Evolutionary conservation across 2,329 filamentous ascomycete species (phyloP).

Genomic region (Blastomyces parvus): DNA sequence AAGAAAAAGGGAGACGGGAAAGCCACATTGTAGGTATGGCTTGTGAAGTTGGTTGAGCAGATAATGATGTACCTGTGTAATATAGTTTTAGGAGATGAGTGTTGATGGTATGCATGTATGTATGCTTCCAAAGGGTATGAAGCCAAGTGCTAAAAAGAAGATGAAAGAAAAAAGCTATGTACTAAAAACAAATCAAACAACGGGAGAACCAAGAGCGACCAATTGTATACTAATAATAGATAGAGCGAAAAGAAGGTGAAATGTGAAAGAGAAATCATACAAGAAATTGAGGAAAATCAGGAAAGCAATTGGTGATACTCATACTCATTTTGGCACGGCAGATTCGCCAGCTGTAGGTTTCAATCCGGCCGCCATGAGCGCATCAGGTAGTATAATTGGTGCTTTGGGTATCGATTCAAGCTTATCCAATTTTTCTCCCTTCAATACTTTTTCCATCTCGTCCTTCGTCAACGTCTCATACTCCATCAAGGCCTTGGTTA

Average conservation of each 20-base stretch:
- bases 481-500: conserved; percentile 82
- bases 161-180: neutral
- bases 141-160: neutral
- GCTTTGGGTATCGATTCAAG: conserved; percentile 41
- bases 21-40: neutral
- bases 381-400: conserved; percentile 60
- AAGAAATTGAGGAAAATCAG: neutral
- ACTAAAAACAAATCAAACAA: neutral
- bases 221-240: neutral
- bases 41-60: neutral
- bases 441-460: conserved; percentile 84
- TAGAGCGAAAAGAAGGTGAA: neutral
- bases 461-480: conserved; percentile 86
- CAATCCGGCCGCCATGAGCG: conserved; percentile 22
- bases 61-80: neutral
- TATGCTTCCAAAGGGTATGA: neutral
- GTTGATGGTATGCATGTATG: neutral
- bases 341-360: conserved; percentile 17
- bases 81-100: neutral
- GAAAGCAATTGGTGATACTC: neutral
- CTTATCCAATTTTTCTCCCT: conserved; percentile 71
- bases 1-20: neutral
- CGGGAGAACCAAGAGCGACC: neutral
- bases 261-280: neutral
- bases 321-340: conserved; percentile 19